Base-by-base conservation (phyloP, 139 green algal genomes). In the Yamagishiella unicocca region DNA sequence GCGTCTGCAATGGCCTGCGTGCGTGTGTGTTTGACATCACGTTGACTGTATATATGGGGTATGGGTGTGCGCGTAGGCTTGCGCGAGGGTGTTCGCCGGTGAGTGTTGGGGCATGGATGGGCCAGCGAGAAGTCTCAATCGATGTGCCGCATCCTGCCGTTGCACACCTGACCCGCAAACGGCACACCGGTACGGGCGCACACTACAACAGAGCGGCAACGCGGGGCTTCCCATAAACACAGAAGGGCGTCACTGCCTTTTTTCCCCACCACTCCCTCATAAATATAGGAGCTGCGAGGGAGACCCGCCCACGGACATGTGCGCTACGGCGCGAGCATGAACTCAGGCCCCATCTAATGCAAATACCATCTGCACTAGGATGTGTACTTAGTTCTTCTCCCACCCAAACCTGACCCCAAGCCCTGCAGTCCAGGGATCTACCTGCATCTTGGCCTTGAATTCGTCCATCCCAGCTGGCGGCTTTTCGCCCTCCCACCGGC, bases 401-500 rank as follows among this genome's bases (percentile, higher is more conserved):
- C 19, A 73, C 33, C 66, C 66, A 50, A 53, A 53, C 37, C 37
- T 78, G 25, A 55, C 27, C 71, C 38, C 71, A 40, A 37, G 25
- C 68, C 40, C 75, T 54, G 24, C 37, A 61, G 37, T 55, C 37
- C 25, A 55, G 17, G 55, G 27, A 58, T 43, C 19, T 17, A 72
- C 77, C 77, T 84, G 77, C 54, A 84, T 12, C 77, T 55, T 84
- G 37, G 24, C 37, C 54, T 72, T 55, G 55, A 72, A 84, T 35
- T 40, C 1, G 25, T 42, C 37, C 37, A 17, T 55, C 55, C 55
- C 54, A 42, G 74, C 46, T 35, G 46, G 74, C 74, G 21, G 46
- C 74, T 82, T 1, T 43, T 80, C 33, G 43, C 72, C 25, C 72
- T 42, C 31, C 46, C 74, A 82, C 74, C 46, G 74, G 46, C 74